These are phyloP conservation scores for Gossypium rotundifolium DNA, from an alignment of 345 rosid species.

Conservation along the genomic window DNA sequence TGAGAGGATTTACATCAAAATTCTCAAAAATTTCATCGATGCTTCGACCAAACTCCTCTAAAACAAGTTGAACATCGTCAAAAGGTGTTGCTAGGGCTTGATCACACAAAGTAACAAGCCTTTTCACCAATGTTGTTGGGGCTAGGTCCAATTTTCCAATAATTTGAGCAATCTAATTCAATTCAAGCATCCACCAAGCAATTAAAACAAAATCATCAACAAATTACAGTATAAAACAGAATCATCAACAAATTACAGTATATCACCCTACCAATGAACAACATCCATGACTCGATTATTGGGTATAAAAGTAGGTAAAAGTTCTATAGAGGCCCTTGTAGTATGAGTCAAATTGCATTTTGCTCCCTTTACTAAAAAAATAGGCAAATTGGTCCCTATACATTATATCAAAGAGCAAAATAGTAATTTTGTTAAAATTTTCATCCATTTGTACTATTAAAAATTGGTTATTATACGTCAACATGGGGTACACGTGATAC, in stretches of 20 bases:
- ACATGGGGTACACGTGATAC: no score
- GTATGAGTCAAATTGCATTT: no score
- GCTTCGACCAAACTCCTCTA: slow-evolving; percentile 67
- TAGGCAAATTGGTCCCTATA: no score
- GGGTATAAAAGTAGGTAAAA: no score
- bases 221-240: background rate
- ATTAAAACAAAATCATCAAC: background rate
- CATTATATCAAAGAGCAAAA: no score
- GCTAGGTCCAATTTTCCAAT: slow-evolving; percentile 88
- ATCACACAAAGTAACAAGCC: slow-evolving; percentile 79
- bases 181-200: background rate
- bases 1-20: slow-evolving; percentile 72
- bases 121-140: slow-evolving; percentile 87
- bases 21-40: slow-evolving; percentile 54
- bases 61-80: slow-evolving; percentile 39
- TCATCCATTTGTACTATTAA: no score
- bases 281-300: background rate
- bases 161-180: slow-evolving; percentile 69
- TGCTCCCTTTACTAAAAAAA: no score
- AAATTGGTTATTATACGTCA: no score
- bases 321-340: no score
- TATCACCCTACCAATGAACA: background rate
- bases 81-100: slow-evolving; percentile 78
- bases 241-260: background rate
- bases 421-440: no score